phyloP scores from a whole-genome alignment of 2,329 filamentous ascomycete genomes.

The Emmonsia crescens region DNA sequence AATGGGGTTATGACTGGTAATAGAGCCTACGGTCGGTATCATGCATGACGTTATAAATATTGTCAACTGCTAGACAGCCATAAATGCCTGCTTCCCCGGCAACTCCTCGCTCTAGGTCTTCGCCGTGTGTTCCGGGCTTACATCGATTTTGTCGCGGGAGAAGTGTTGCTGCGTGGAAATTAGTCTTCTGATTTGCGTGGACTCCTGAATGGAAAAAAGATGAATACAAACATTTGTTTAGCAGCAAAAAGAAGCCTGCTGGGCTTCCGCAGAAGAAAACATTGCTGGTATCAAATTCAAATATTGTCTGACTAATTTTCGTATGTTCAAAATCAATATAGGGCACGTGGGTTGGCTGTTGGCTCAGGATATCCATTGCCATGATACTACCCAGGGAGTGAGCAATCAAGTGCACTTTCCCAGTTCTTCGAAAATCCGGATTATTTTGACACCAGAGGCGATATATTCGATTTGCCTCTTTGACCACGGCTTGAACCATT shows the following conservation, averaged over 20 bases:
- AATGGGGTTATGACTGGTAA: background rate
- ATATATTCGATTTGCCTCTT: conserved; percentile 92
- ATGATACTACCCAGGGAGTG: conserved; percentile 93
- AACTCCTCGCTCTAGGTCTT: conserved; percentile 50
- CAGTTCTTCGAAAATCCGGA: conserved; percentile 66
- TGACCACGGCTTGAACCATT: conserved; percentile 82
- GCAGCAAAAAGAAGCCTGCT: conserved; percentile 80
- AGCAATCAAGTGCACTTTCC: conserved; percentile 81
- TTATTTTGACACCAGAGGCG: conserved; percentile 92
- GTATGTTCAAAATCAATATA: conserved; percentile 30
- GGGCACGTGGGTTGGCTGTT: conserved; percentile 67
- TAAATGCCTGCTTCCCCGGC: conserved; percentile 71
- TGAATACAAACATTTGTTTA: conserved; percentile 49
- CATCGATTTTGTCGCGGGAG: conserved; percentile 63
- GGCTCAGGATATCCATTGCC: conserved; percentile 81
- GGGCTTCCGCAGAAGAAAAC: conserved; percentile 86
- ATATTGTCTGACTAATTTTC: conserved; percentile 44
- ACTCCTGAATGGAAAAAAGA: background rate
- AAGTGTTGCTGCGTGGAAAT: conserved; percentile 41
- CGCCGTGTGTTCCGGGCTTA: conserved; percentile 62
- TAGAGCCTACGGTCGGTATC: conserved; percentile 47
- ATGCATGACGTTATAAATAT: conserved; percentile 87
- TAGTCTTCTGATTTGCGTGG: conserved; percentile 5
- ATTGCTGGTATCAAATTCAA: conserved; percentile 86
- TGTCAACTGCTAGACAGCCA: conserved; percentile 87